Conservation (phyloP, 1,284 basidiomycete species). For the Austropuccinia psidii region DNA sequence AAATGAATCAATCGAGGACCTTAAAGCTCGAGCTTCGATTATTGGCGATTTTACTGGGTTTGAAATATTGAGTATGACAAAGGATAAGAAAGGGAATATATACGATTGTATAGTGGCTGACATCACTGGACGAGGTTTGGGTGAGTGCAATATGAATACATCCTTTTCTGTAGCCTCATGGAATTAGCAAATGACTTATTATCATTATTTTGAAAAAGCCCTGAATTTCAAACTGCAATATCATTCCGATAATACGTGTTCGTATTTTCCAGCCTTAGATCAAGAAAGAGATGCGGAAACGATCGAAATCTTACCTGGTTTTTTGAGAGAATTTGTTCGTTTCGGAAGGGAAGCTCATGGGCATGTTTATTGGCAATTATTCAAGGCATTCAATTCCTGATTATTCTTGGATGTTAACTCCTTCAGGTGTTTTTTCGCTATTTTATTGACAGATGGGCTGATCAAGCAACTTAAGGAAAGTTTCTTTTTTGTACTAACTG, state of each 20-base stretch:
- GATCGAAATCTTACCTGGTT: constrained; percentile 10
- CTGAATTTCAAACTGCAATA: constrained; percentile 33
- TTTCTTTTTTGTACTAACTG: too few relatives aligned
- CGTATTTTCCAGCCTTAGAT: constrained; percentile 21
- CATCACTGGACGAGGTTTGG: not conserved
- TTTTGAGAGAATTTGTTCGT: not conserved
- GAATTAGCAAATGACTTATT: not conserved
- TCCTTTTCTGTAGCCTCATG: not conserved
- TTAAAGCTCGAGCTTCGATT: constrained; percentile 6
- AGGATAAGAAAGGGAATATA: constrained; percentile 5
- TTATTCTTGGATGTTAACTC: too few relatives aligned
- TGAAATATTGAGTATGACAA: not conserved
- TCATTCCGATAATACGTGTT: constrained; percentile 24
- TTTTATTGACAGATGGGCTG: too few relatives aligned
- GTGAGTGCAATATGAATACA: not conserved
- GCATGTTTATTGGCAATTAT: constrained; percentile 16
- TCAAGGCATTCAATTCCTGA: constrained; percentile 21
- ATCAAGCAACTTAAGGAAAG: too few relatives aligned
- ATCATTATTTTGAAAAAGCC: not conserved
- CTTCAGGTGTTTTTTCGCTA: too few relatives aligned
- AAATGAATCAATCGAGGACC: constrained; percentile 19
- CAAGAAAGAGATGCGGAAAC: constrained; percentile 14
- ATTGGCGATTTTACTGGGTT: constrained; percentile 35
- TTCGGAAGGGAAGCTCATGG: not conserved
- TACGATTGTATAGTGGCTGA: constrained; percentile 34